These are phyloP conservation scores for Kodamaea sagamina DNA, from an alignment of 805 yeast genomes.

Conservation along the genomic window DNA sequence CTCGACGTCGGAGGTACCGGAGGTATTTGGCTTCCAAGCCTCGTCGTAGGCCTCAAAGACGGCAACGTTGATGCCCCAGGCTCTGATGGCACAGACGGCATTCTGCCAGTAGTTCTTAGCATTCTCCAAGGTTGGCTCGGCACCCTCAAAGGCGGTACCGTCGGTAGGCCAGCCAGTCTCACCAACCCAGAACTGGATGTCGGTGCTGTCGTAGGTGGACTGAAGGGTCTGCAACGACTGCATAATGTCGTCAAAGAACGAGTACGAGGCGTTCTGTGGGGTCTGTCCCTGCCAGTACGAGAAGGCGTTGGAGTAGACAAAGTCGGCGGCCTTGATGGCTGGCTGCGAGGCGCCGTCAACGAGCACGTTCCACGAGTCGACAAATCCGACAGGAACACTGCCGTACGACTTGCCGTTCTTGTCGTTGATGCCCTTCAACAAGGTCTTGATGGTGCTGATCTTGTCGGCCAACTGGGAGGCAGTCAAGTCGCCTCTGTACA, in stretches of 20 bases:
- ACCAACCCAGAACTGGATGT: slow-evolving; percentile 91
- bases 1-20: slow-evolving; percentile 85
- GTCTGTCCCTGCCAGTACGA: slow-evolving; percentile 99
- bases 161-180: slow-evolving; percentile 97
- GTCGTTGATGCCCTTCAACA: slow-evolving; percentile 65
- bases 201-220: slow-evolving; percentile 81
- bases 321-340: slow-evolving; percentile 79
- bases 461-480: slow-evolving; percentile 70
- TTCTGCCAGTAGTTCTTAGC: slow-evolving; percentile 84
- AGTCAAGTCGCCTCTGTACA: slow-evolving; percentile 85
- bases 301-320: slow-evolving; percentile 91
- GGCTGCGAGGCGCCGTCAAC: slow-evolving; percentile 75
- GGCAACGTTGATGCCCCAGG: slow-evolving; percentile 91
- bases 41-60: slow-evolving; percentile 96
- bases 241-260: slow-evolving; percentile 96
- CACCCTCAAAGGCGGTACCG: slow-evolving; percentile 68
- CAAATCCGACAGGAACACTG: slow-evolving; percentile 81
- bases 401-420: slow-evolving; percentile 77
- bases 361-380: slow-evolving; percentile 92
- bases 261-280: slow-evolving; percentile 76
- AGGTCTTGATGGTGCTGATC: slow-evolving; percentile 62
- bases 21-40: slow-evolving; percentile 91
- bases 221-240: slow-evolving; percentile 92
- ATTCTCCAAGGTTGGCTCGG: slow-evolving; percentile 69
- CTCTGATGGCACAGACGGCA: slow-evolving; percentile 90